These are phyloP conservation scores for Oryza punctata DNA, from an alignment of 176 grass and related monocot species.

Conservation along the genomic window DNA sequence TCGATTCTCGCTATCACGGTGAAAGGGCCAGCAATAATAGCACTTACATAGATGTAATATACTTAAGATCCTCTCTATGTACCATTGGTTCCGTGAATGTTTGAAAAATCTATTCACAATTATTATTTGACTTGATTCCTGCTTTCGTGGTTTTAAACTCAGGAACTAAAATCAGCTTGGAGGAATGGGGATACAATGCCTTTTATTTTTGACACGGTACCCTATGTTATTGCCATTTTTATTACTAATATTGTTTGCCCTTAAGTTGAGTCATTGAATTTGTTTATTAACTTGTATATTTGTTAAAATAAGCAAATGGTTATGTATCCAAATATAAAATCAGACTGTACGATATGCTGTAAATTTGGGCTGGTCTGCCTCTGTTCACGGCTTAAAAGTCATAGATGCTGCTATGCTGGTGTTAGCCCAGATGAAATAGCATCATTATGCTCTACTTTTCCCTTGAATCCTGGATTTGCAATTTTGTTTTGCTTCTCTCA, in stretches of 20 bases:
- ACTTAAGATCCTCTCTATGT: slow-evolving; percentile 22
- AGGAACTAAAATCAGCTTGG: slow-evolving; percentile 87
- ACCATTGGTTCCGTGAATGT: not conserved
- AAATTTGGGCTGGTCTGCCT: not conserved
- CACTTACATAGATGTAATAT: slow-evolving; percentile 80
- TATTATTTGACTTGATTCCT: not conserved
- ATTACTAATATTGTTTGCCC: not conserved
- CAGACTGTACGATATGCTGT: not conserved
- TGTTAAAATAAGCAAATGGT: not conserved
- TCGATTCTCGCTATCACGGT: slow-evolving; percentile 91
- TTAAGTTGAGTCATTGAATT: not conserved
- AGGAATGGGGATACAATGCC: slow-evolving; percentile 81
- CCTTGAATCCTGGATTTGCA: slow-evolving; percentile 9
- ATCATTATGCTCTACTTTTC: not conserved
- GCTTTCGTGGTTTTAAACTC: slow-evolving; percentile 27
- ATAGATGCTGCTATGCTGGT: not conserved
- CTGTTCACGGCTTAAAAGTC: not conserved
- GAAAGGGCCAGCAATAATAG: slow-evolving; percentile 72
- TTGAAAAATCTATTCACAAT: not conserved
- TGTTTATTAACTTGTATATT: not conserved
- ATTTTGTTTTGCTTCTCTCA: not conserved
- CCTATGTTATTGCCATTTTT: slow-evolving; percentile 16
- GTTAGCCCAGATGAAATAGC: not conserved
- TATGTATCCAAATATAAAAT: not conserved
- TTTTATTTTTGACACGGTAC: slow-evolving; percentile 97